These are phyloP conservation scores for Blumeria graminis DNA, from an alignment of 2,329 filamentous ascomycete species.

Conservation along the genomic window DNA sequence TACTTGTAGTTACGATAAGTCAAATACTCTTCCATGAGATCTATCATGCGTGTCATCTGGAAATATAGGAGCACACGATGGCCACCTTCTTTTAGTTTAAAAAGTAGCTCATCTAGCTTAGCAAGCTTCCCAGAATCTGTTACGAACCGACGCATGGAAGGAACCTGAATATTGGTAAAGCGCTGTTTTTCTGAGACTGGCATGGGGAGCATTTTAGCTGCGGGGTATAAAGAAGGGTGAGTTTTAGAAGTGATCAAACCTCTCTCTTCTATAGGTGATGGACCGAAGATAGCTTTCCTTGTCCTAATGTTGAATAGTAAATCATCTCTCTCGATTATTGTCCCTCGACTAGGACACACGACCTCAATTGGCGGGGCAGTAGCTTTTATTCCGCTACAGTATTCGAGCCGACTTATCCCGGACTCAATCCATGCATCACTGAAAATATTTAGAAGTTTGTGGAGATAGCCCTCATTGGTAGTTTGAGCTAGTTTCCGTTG, in stretches of 20 bases:
- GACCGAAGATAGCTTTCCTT: constrained; percentile 51
- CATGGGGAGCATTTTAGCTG: constrained; percentile 41
- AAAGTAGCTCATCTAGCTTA: constrained; percentile 66
- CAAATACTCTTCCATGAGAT: constrained; percentile 95
- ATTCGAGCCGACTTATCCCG: constrained; percentile 57
- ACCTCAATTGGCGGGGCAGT: constrained; percentile 72
- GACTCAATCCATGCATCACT: constrained; percentile 37
- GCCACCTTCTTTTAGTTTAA: constrained; percentile 70
- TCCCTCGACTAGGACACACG: constrained; percentile 42
- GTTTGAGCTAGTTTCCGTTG: constrained; percentile 42
- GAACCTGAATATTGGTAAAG: constrained; percentile 78
- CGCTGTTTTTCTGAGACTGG: constrained; percentile 62
- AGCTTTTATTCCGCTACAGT: constrained; percentile 53
- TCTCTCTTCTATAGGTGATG: constrained; percentile 39
- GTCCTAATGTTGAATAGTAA: constrained; percentile 57
- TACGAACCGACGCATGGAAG: constrained; percentile 92
- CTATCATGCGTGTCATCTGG: constrained; percentile 99
- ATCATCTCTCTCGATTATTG: constrained; percentile 40
- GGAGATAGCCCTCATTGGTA: constrained; percentile 47
- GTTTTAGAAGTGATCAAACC: constrained; percentile 51
- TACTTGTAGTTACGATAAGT: constrained; percentile 99
- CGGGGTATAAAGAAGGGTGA: constrained; percentile 38
- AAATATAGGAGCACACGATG: constrained; percentile 95
- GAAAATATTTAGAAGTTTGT: constrained; percentile 57
- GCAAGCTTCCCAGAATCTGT: constrained; percentile 94